Conservation (phyloP, 1,284 basidiomycete species). For the Hemileia vastatrix region DNA sequence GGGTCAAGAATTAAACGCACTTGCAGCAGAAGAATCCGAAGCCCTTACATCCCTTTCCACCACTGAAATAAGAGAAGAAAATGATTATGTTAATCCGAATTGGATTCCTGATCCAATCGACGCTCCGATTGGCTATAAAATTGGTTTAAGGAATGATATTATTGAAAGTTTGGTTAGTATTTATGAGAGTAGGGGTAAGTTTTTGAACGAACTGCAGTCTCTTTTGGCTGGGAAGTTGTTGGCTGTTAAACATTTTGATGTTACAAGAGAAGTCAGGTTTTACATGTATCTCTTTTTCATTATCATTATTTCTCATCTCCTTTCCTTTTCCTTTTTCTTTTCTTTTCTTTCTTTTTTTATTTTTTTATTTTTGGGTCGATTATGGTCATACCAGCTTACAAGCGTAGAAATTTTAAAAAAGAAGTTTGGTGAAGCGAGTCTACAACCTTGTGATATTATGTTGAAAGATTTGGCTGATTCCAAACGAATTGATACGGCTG, state of each 20-base stretch:
- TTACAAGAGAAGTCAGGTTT: conserved; percentile 64
- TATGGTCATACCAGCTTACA: conserved; percentile 53
- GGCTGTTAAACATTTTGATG: conserved; percentile 64
- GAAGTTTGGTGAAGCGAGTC: conserved; percentile 76
- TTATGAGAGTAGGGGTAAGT: conserved; percentile 85
- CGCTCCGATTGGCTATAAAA: conserved; percentile 65
- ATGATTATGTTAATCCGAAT: conserved; percentile 73
- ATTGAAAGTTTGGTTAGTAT: conserved; percentile 91
- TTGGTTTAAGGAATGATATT: conserved; percentile 59
- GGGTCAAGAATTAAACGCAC: conserved; percentile 45
- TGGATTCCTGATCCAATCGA: conserved; percentile 93
- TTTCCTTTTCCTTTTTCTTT: conserved; percentile 1
- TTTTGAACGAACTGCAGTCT: conserved; percentile 83
- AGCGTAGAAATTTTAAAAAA: conserved; percentile 87
- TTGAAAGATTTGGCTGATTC: conserved; percentile 89
- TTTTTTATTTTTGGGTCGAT: neutral
- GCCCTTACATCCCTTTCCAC: conserved; percentile 46
- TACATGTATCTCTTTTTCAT: neutral
- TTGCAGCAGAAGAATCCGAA: neutral
- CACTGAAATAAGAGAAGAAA: conserved; percentile 57
- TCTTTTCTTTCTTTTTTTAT: neutral
- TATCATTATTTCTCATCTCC: neutral
- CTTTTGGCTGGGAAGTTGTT: conserved; percentile 73
- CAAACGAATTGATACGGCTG: conserved; percentile 68
- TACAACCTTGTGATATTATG: conserved; percentile 95